These are phyloP conservation scores for Aurifilum marmelostoma DNA, from an alignment of 2,329 filamentous ascomycete genomes.

Conservation along the genomic window DNA sequence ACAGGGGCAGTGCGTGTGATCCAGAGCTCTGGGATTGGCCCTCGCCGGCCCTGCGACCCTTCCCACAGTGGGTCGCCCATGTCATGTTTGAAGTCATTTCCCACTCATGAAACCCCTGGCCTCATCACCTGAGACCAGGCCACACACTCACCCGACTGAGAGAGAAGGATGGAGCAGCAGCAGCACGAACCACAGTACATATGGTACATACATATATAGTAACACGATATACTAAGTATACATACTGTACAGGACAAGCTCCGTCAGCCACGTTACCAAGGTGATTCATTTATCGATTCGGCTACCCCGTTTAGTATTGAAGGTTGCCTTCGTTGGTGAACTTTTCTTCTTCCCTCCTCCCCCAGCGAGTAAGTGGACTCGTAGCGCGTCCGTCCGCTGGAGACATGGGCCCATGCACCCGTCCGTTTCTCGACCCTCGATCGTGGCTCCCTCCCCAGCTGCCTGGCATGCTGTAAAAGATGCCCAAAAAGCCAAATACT, in stretches of 20 bases:
- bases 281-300: background rate
- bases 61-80: slow-evolving; percentile 5
- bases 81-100: slow-evolving; percentile 13
- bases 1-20: slow-evolving; percentile 6
- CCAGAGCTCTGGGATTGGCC: slow-evolving; percentile 10
- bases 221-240: background rate
- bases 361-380: background rate
- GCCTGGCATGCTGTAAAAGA: background rate
- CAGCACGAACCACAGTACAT: no score
- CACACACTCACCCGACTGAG: background rate
- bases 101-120: slow-evolving; percentile 7
- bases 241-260: background rate
- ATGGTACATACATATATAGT: background rate
- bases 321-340: background rate
- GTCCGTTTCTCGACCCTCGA: background rate
- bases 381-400: background rate
- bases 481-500: background rate
- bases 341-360: background rate
- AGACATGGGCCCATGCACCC: slow-evolving; percentile 7
- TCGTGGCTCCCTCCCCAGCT: background rate
- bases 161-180: no score
- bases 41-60: background rate
- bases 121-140: slow-evolving; percentile 6
- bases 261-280: background rate
- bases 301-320: background rate